Evolutionary conservation across 1,284 basidiomycete species (phyloP).

Genomic region (Lentinula novae-zelandiae): DNA sequence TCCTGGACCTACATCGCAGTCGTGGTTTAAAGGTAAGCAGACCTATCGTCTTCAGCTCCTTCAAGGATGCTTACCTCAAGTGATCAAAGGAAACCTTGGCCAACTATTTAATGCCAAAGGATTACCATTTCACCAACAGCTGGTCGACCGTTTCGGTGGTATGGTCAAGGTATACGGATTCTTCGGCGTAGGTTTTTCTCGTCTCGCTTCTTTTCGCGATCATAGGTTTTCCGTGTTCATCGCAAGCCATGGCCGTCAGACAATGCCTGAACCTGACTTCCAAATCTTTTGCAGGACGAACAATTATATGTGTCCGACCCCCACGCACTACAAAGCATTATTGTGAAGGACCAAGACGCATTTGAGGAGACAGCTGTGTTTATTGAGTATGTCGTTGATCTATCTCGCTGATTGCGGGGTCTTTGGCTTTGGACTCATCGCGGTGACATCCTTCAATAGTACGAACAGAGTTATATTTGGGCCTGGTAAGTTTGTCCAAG

Average conservation of each 20-base stretch:
- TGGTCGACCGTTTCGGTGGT: conserved; percentile 43
- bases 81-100: conserved; percentile 39
- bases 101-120: conserved; percentile 47
- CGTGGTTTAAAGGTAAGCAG: conserved; percentile 37
- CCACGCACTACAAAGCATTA: conserved; percentile 39
- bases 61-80: background rate
- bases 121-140: conserved; percentile 40
- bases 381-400: conserved; percentile 34
- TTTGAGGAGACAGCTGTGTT: conserved; percentile 51
- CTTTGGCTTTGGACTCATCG: background rate
- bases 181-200: conserved; percentile 39
- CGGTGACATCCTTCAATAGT: background rate
- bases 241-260: background rate
- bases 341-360: conserved; percentile 44
- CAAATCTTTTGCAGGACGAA: conserved; percentile 28
- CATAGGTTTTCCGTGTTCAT: background rate
- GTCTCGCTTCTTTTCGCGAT: background rate
- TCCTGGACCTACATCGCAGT: conserved; percentile 29
- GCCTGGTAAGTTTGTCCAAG: conserved; percentile 26
- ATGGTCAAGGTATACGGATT: conserved; percentile 46
- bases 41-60: background rate
- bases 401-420: background rate
- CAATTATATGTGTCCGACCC: conserved; percentile 49
- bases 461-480: conserved; percentile 32
- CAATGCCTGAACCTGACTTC: background rate